Evolutionary conservation across 208 protist genomes (phyloP), one percentile per base, ranked within the genome.

Genomic region (Spongospora subterranea): DNA sequence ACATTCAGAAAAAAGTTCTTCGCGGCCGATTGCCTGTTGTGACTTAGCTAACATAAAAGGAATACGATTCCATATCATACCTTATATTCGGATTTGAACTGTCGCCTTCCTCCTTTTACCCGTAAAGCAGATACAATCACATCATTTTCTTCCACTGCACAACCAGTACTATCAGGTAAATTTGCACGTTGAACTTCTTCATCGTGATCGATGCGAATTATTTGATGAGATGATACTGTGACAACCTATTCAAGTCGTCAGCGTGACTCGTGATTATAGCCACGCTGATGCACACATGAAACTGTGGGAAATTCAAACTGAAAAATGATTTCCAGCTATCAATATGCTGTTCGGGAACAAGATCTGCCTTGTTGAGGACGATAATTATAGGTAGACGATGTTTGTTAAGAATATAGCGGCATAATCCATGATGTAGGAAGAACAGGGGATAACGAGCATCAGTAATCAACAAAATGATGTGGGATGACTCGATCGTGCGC

Each of bases 281-380:
- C 29, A 29, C 54, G 29, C 54, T 29, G 54, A 65, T 29, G 29
- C 54, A 32, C 29, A 65, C 54, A 29, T 29, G 54, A 17, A 65
- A 29, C 54, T 32, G 17, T 17, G 54, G 54, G 29, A 65, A 65
- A 29, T 65, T 65, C 20, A 29, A 17, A 17, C 29, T 29, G 54
- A 65, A 65, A 29, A 65, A 65, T 29, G 54, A 17, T 29, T 17
- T 65, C 54, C 54, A 65, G 17, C 29, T 17, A 17, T 29, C 20
- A 65, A 65, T 29, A 29, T 32, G 29, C 54, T 29, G 54, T 17
- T 65, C 54, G 54, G 54, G 54, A 65, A 65, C 54, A 17, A 65
- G 54, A 65, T 65, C 54, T 17, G 20, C 29, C 54, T 65, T 65
- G 54, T 65, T 65, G 54, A 65, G 54, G 54, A 65, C 54, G 54